Evolutionary conservation across 2,329 filamentous ascomycete species (phyloP).

Genomic region (Drechslerella coelobrocha): DNA sequence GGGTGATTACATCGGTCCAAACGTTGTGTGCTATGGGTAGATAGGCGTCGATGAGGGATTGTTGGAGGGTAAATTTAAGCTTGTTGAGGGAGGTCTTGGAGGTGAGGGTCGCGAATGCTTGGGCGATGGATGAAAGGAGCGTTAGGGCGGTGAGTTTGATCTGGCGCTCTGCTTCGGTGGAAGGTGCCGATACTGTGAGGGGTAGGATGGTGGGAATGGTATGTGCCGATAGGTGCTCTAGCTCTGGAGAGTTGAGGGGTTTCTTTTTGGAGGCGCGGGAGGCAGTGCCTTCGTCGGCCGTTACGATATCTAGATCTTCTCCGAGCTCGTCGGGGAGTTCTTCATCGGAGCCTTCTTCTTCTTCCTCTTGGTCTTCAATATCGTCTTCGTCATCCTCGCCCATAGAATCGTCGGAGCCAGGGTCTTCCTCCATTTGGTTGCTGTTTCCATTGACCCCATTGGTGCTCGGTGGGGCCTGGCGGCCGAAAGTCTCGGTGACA

Average conservation of each 20-base stretch:
- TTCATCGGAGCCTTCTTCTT: constrained; percentile 61
- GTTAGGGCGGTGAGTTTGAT: constrained; percentile 66
- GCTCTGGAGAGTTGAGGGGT: constrained; percentile 56
- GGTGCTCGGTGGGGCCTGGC: neutral
- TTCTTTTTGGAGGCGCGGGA: constrained; percentile 51
- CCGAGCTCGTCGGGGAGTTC: constrained; percentile 67
- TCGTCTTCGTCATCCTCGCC: constrained; percentile 57
- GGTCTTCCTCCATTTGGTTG: constrained; percentile 58
- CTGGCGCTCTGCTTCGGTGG: constrained; percentile 57
- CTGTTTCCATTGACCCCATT: constrained; percentile 59
- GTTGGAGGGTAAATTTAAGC: constrained; percentile 30
- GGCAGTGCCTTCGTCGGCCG: constrained; percentile 59
- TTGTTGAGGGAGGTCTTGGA: constrained; percentile 23
- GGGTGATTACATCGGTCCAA: constrained; percentile 66
- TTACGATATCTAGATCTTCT: constrained; percentile 71
- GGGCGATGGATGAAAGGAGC: constrained; percentile 71
- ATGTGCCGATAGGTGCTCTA: constrained; percentile 62
- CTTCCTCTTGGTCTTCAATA: constrained; percentile 57
- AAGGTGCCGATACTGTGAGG: constrained; percentile 60
- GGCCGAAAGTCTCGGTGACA: constrained; percentile 32
- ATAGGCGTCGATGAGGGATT: constrained; percentile 67
- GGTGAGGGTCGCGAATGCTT: constrained; percentile 61
- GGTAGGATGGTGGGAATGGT: constrained; percentile 64
- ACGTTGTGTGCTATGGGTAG: constrained; percentile 64
- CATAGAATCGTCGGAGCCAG: constrained; percentile 58